These are phyloP conservation scores for Rubroshorea leprosula DNA, from an alignment of 345 rosid species.

Conservation along the genomic window DNA sequence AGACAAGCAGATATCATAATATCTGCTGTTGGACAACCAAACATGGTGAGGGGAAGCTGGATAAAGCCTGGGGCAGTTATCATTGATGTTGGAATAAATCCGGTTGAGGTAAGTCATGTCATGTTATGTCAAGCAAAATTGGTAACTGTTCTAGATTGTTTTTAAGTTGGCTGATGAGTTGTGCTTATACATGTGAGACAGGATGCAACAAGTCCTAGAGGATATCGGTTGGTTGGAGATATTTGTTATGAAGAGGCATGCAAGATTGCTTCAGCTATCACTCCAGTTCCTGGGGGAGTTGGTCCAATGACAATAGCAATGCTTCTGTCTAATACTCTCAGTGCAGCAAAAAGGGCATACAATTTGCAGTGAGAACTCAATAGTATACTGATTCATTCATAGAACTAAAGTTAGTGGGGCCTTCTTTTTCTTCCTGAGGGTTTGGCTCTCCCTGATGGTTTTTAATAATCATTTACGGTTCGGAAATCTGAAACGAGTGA, in stretches of 20 bases:
- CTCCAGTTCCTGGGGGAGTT: slow-evolving; percentile 91
- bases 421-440: no score
- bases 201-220: slow-evolving; percentile 55
- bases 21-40: slow-evolving; percentile 73
- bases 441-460: no score
- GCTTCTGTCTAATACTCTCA: slow-evolving; percentile 77
- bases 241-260: slow-evolving; percentile 74
- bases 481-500: no score
- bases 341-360: slow-evolving; percentile 59
- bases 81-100: slow-evolving; percentile 81
- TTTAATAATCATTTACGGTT: no score
- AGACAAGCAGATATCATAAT: slow-evolving; percentile 75
- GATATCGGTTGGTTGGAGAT: slow-evolving; percentile 73
- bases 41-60: slow-evolving; percentile 83
- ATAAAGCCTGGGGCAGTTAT: slow-evolving; percentile 85
- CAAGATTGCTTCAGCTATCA: slow-evolving; percentile 65
- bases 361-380: slow-evolving; percentile 35
- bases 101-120: slow-evolving; percentile 73
- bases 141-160: no score
- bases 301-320: slow-evolving; percentile 94
- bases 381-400: no score
- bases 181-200: slow-evolving; percentile 17
- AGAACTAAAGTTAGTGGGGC: no score
- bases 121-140: no score
- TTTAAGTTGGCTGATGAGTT: slow-evolving; percentile 16